These are phyloP conservation scores for Fusarium chaquense DNA, from an alignment of 2,329 filamentous ascomycete genomes.

Conservation along the genomic window DNA sequence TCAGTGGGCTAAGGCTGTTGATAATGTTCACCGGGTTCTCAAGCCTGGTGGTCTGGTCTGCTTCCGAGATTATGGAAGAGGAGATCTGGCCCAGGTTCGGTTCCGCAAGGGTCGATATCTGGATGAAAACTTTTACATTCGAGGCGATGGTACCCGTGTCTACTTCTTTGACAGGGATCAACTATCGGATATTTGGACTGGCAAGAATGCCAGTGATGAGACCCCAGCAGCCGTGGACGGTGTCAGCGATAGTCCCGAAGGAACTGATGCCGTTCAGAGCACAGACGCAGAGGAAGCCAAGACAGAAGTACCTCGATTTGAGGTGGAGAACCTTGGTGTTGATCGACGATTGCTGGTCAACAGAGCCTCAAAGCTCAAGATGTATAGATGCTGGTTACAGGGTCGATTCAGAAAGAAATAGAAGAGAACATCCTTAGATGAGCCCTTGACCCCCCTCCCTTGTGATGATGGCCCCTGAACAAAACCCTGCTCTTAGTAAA, in stretches of 20 bases:
- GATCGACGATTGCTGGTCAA: conserved; percentile 94
- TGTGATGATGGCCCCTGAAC: background rate
- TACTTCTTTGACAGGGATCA: conserved; percentile 97
- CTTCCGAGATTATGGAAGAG: conserved; percentile 96
- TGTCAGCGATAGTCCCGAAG: conserved; percentile 3
- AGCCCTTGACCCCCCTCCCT: background rate
- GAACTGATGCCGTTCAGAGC: conserved; percentile 6
- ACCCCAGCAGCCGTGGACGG: conserved; percentile 6
- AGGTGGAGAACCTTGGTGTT: conserved; percentile 81
- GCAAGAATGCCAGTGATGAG: conserved; percentile 49
- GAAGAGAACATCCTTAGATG: conserved; percentile 43
- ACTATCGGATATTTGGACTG: conserved; percentile 81
- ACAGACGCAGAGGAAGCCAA: conserved; percentile 35
- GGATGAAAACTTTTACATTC: conserved; percentile 96
- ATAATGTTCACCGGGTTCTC: conserved; percentile 83
- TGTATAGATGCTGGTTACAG: conserved; percentile 98
- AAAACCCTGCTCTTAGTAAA: conserved; percentile 50
- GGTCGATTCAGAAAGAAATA: conserved; percentile 80
- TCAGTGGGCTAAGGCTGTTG: conserved; percentile 86
- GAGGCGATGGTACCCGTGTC: conserved; percentile 94
- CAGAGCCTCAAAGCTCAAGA: conserved; percentile 89
- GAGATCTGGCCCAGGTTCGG: conserved; percentile 94
- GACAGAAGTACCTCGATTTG: conserved; percentile 63
- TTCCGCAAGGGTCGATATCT: conserved; percentile 97
- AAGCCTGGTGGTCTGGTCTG: conserved; percentile 94